These are phyloP conservation scores for Kodamaea hsintzibuensis DNA, from an alignment of 805 yeast genomes.

Conservation along the genomic window DNA sequence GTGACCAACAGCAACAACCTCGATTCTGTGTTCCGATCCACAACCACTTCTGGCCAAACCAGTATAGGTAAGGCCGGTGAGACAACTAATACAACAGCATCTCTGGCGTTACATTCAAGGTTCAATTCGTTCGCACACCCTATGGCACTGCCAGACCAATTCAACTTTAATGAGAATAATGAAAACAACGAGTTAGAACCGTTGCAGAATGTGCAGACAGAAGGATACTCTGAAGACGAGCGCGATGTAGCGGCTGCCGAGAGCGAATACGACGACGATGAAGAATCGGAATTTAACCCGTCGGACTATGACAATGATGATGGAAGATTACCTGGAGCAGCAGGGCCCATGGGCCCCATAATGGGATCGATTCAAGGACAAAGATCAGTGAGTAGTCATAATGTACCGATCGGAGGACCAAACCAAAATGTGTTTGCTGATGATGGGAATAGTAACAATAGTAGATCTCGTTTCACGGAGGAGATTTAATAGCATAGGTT, in stretches of 20 bases:
- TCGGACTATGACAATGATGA: constrained; percentile 21
- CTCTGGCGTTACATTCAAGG: constrained; percentile 24
- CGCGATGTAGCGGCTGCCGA: neutral
- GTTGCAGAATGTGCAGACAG: constrained; percentile 1
- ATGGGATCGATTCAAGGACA: neutral
- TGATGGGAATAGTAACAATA: constrained; percentile 21
- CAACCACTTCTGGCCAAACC: constrained; percentile 6
- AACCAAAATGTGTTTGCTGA: constrained; percentile 13
- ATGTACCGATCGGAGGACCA: neutral
- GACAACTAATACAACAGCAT: constrained; percentile 13
- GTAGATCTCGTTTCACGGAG: constrained; percentile 25
- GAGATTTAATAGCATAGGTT: constrained; percentile 11
- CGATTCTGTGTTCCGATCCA: constrained; percentile 36
- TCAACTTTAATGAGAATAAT: constrained; percentile 20
- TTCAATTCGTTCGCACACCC: constrained; percentile 29
- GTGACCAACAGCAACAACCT: constrained; percentile 44
- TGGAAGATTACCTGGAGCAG: constrained; percentile 14
- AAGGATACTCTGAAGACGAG: constrained; percentile 3
- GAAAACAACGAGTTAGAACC: constrained; percentile 16
- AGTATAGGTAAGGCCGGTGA: constrained; percentile 9
- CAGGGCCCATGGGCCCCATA: constrained; percentile 3
- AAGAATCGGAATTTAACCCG: constrained; percentile 18
- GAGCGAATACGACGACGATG: constrained; percentile 7
- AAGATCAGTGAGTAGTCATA: constrained; percentile 8
- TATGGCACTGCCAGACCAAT: constrained; percentile 21